Conservation (phyloP, 306 rosid genomes). For the Pyrus pyrifolia region DNA sequence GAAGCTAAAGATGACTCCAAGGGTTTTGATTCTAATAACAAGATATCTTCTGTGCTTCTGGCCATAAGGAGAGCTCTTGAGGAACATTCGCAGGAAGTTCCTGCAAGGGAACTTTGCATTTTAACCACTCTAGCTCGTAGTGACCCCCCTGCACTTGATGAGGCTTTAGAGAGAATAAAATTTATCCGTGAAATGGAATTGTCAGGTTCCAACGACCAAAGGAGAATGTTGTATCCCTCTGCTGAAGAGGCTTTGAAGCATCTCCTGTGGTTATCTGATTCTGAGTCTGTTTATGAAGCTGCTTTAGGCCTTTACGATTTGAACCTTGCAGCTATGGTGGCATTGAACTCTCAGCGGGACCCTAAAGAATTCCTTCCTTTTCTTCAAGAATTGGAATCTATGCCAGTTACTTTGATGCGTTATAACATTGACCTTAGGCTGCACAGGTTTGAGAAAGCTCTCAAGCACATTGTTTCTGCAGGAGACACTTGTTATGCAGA, state of each 20-base stretch:
- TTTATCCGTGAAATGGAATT: conserved; percentile 74
- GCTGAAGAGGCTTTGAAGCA: conserved; percentile 95
- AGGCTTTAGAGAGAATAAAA: conserved; percentile 86
- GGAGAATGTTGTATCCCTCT: conserved; percentile 55
- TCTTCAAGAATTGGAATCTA: conserved; percentile 69
- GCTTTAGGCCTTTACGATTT: conserved; percentile 97
- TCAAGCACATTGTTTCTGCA: conserved; percentile 77
- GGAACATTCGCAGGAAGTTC: conserved; percentile 64
- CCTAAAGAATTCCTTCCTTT: conserved; percentile 95
- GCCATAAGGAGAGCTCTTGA: conserved; percentile 81
- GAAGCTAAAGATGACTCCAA: conserved; percentile 25
- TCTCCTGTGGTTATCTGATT: conserved; percentile 87
- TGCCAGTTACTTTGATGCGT: conserved; percentile 69
- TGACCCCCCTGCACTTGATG: conserved; percentile 92
- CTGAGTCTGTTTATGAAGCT: conserved; percentile 81
- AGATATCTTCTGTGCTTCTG: conserved; percentile 69
- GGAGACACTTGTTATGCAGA: conserved; percentile 78
- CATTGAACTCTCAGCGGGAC: conserved; percentile 91
- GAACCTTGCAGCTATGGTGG: conserved; percentile 91
- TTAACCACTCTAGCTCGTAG: conserved; percentile 91
- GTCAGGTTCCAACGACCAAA: conserved; percentile 51
- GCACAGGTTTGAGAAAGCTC: conserved; percentile 80
- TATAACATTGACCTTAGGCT: conserved; percentile 86
- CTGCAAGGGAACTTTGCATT: conserved; percentile 89
- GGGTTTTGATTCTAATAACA: conserved; percentile 38